Evolutionary conservation across 805 yeast species (phyloP).

Genomic region (Metschnikowia kunwiensis): DNA sequence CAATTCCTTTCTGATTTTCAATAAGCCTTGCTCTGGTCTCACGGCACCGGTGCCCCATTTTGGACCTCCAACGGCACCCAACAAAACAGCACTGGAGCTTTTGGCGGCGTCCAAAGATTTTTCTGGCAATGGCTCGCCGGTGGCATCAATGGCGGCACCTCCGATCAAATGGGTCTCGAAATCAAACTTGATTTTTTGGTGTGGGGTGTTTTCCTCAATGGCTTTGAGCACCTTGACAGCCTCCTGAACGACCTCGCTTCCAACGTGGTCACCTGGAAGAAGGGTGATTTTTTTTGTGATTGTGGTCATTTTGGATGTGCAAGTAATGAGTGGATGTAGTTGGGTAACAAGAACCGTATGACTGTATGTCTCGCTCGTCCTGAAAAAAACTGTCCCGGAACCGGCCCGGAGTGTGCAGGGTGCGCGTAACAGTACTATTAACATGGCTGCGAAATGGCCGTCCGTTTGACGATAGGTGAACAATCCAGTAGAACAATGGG

Average conservation of each 20-base stretch:
- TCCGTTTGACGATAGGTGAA: too few relatives aligned
- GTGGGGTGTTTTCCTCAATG: conserved; percentile 50
- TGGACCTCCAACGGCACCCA: conserved; percentile 99
- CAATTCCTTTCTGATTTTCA: conserved; percentile 91
- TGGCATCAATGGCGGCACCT: conserved; percentile 97
- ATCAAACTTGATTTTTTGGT: conserved; percentile 54
- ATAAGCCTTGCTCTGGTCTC: conserved; percentile 95
- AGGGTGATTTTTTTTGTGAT: conserved; percentile 70
- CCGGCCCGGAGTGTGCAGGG: conserved; percentile 8
- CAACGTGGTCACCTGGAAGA: conserved; percentile 96
- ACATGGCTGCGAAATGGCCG: too few relatives aligned
- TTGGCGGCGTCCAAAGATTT: conserved; percentile 80
- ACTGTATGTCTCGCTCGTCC: conserved; percentile 1
- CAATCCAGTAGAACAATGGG: too few relatives aligned
- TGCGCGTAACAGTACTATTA: too few relatives aligned
- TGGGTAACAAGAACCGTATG: not conserved
- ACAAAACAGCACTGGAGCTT: conserved; percentile 86
- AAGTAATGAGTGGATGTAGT: too few relatives aligned
- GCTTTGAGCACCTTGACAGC: conserved; percentile 89
- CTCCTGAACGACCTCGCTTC: conserved; percentile 83
- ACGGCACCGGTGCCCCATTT: conserved; percentile 98
- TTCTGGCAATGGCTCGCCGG: conserved; percentile 88
- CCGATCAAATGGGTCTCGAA: conserved; percentile 88
- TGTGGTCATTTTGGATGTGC: conserved; percentile 2
- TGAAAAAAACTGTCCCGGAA: conserved; percentile 5